Evolutionary conservation across 148 eudicot genomes (phyloP), one percentile per base, ranked within the genome.

Genomic region (Simmondsia chinensis): DNA sequence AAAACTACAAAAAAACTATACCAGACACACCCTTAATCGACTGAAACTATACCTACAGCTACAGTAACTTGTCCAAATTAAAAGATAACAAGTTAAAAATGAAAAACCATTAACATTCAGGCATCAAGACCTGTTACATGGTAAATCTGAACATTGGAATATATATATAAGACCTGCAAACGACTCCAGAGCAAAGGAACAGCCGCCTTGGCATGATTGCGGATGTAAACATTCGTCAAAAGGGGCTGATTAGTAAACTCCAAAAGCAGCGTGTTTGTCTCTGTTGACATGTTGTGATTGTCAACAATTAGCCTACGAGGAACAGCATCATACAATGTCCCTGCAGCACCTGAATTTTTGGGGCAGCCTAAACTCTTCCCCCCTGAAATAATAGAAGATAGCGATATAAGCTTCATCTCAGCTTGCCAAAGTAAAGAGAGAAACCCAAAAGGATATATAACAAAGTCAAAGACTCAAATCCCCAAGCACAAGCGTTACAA

Each of bases 131-230:
- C n/a, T n/a, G n/a, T n/a, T n/a, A n/a, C n/a, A n/a, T n/a, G n/a
- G n/a, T n/a, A n/a, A n/a, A n/a, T n/a, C n/a, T 37, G 12, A 39
- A 39, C 10, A 27, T 33, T 17, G 39, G 27, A 18, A 17, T 21
- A 18, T 24, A 33, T 30, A 24, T 11, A 31, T 18, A 54, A 25
- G 20, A 88, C 97, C 97, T 88, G 97, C 56, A 81, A 77, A 59
- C 93, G 97, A 70, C 97, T 84, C 97, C 95, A 84, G 45, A 79
- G 76, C 44, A 84, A 64, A 59, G 95, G 97, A 55, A 85, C 78
- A 52, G 74, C 55, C 58, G 95, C 95, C 69, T 60, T 73, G 7
- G 87, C 97, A 54, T 56, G 66, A 56, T 84, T 65, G 63, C 51
- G 63, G 39, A 89, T 68, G 44, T 78, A 71, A 56, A 89, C 80